phyloP scores from a whole-genome alignment of 441 rosid genomes.

The Populus trichocarpa region DNA sequence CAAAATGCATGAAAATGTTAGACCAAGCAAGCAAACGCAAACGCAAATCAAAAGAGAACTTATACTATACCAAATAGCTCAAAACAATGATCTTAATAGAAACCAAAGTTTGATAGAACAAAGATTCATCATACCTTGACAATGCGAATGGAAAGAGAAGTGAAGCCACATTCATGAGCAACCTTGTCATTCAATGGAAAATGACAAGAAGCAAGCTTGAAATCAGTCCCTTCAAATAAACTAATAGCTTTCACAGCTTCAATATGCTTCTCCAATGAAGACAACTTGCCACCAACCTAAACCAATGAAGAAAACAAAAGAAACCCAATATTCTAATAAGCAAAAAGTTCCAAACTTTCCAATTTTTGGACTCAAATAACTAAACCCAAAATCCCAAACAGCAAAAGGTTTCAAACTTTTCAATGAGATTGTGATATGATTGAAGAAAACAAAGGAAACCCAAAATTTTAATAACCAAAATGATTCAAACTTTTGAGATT shows the following conservation, averaged over 20 bases:
- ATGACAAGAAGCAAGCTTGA: constrained; percentile 79
- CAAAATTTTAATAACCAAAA: not conserved
- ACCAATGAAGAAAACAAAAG: not conserved
- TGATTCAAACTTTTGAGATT: not conserved
- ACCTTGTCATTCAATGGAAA: constrained; percentile 65
- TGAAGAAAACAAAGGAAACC: not conserved
- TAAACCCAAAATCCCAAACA: not conserved
- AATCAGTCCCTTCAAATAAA: constrained; percentile 83
- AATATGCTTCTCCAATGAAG: constrained; percentile 63
- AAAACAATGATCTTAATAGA: not conserved
- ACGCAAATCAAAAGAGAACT: not conserved
- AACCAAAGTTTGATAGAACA: not conserved
- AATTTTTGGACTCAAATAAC: not conserved
- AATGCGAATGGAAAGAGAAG: constrained; percentile 77
- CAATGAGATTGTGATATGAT: too few relatives aligned
- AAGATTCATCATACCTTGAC: constrained; percentile 59
- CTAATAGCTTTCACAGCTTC: constrained; percentile 38
- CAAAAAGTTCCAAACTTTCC: not conserved
- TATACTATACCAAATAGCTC: not conserved
- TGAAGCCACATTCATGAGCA: constrained; percentile 80
- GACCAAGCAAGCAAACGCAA: not conserved
- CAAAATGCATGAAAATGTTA: not conserved
- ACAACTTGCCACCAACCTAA: constrained; percentile 76
- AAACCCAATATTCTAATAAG: not conserved
- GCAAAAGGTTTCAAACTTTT: not conserved